Percentiles rank a stretch among this genome's conserved stretches.
Conservation (phyloP, 1,284 basidiomycete genomes). For the Cystobasidium pallidum region DNA sequence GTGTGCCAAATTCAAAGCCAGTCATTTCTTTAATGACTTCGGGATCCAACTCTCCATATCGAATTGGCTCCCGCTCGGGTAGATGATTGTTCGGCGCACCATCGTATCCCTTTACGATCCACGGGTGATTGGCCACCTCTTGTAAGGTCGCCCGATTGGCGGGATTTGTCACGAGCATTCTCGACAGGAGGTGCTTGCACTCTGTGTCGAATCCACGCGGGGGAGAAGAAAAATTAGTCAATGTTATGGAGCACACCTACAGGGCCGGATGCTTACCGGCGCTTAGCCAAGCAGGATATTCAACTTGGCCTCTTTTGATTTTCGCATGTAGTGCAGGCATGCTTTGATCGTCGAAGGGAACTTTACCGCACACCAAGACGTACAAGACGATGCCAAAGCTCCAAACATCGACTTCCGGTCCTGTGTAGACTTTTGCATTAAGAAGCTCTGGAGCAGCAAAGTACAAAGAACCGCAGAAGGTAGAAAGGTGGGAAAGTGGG, state of each 20-base stretch:
- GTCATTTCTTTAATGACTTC: constrained; percentile 88
- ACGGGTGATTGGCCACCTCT: constrained; percentile 89
- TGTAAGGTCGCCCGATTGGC: constrained; percentile 74
- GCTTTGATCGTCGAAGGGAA: constrained; percentile 97
- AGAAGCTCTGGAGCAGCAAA: constrained; percentile 97
- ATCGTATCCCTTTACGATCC: constrained; percentile 89
- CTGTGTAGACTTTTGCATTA: constrained; percentile 94
- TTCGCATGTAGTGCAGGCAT: constrained; percentile 99
- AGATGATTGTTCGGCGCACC: constrained; percentile 81
- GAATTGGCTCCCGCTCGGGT: constrained; percentile 82
- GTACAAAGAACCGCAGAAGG: constrained; percentile 96
- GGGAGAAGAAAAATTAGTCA: neutral
- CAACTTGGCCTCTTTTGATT: constrained; percentile 95
- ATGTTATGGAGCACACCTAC: neutral
- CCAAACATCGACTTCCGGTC: constrained; percentile 98
- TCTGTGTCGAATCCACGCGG: constrained; percentile 62
- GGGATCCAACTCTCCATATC: constrained; percentile 80
- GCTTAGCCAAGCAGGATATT: constrained; percentile 96
- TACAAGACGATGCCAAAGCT: constrained; percentile 98
- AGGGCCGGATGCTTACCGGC: constrained; percentile 65
- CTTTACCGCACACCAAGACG: constrained; percentile 95
- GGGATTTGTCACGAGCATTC: constrained; percentile 97
- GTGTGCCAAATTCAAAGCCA: constrained; percentile 93
- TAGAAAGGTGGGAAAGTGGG: constrained; percentile 78
- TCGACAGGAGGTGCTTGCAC: constrained; percentile 88